Conservation (phyloP, 345 rosid genomes). For the Orychophragmus violaceus region DNA sequence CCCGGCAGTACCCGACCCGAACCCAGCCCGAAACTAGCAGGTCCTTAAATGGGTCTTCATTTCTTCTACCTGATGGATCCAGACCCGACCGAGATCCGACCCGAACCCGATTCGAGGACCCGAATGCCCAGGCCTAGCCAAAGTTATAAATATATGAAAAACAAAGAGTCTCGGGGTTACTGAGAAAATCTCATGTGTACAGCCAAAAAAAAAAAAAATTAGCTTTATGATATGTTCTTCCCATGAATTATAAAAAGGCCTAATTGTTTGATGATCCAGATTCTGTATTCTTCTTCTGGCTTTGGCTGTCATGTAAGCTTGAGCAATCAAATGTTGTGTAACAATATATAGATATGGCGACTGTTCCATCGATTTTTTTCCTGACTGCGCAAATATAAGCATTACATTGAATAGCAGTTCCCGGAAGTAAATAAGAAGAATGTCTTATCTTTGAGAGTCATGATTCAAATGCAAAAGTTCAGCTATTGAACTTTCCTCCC, state of each 20-base stretch:
- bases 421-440: neutral
- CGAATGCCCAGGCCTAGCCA: too few relatives aligned
- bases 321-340: conserved; percentile 11
- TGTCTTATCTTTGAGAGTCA: neutral
- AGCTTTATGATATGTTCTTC: conserved; percentile 10
- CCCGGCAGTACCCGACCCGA: too few relatives aligned
- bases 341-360: neutral
- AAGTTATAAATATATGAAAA: conserved; percentile 33
- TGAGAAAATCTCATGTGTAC: conserved; percentile 8
- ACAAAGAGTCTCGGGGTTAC: neutral
- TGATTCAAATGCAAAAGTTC: neutral
- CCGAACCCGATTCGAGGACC: too few relatives aligned
- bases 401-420: neutral
- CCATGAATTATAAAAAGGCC: neutral
- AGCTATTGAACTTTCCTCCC: neutral
- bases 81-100: too few relatives aligned
- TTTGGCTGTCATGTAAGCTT: conserved; percentile 11
- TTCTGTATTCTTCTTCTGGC: conserved; percentile 7
- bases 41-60: too few relatives aligned
- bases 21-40: too few relatives aligned
- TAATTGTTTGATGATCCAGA: neutral
- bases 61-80: too few relatives aligned
- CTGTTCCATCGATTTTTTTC: neutral
- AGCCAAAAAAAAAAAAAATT: conserved; percentile 1
- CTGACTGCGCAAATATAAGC: neutral